These are phyloP conservation scores for Staphylotrichum longicolle DNA, from an alignment of 495 filamentous ascomycete species.

Conservation along the genomic window DNA sequence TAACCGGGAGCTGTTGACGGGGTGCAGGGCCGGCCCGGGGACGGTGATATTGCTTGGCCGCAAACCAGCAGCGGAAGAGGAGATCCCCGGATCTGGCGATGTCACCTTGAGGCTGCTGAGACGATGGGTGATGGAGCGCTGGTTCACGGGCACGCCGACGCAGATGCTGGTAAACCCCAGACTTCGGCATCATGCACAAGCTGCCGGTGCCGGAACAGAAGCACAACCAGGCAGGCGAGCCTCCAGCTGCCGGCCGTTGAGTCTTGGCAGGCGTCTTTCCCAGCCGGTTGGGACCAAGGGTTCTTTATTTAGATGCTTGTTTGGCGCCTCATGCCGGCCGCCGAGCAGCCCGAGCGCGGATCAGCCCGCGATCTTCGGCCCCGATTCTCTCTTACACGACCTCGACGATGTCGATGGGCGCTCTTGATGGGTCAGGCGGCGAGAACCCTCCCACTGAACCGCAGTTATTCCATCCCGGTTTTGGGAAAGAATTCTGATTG, in stretches of 20 bases:
- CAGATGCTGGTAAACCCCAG: neutral
- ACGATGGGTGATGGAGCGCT: neutral
- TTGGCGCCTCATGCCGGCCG: neutral
- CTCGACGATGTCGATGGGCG: too few relatives aligned
- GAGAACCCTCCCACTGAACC: too few relatives aligned
- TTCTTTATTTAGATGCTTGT: neutral
- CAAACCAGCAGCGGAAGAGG: slow-evolving; percentile 7
- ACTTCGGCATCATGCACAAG: neutral
- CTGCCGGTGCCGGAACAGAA: neutral
- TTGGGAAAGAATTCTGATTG: too few relatives aligned
- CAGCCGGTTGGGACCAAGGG: slow-evolving; percentile 4
- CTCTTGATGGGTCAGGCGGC: too few relatives aligned
- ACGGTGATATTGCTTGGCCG: neutral
- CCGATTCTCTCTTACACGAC: too few relatives aligned
- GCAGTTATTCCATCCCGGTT: too few relatives aligned
- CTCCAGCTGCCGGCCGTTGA: neutral
- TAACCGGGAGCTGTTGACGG: too few relatives aligned
- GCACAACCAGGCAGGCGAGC: neutral
- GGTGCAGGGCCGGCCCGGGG: too few relatives aligned
- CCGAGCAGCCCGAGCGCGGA: neutral
- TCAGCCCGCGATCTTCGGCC: too few relatives aligned
- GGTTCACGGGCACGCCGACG: neutral
- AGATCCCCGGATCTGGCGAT: neutral
- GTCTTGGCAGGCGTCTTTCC: slow-evolving; percentile 4
- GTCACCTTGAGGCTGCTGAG: neutral